Evolutionary conservation across 164 flowering plant species (phyloP).

Genomic region (Magnolia officinalis): DNA sequence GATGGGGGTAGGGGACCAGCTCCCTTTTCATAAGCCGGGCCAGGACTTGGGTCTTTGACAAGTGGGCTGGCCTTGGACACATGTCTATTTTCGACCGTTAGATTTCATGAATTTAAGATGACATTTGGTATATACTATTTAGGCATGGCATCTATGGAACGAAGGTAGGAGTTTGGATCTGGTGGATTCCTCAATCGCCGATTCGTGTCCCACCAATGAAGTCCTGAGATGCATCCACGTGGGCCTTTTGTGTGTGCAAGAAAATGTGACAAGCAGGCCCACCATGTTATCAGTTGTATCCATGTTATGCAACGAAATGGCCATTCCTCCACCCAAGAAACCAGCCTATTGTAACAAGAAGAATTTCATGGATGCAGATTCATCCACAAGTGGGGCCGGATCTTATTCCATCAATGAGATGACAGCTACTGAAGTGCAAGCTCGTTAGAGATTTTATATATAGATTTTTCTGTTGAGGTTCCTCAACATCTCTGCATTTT

Average conservation of each 20-base stretch:
- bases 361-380: not conserved
- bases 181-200: conserved; percentile 17
- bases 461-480: too few species aligned
- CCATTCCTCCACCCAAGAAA: conserved; percentile 23
- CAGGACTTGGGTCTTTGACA: too few species aligned
- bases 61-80: too few species aligned
- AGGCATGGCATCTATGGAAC: conserved; percentile 32
- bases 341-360: conserved; percentile 26
- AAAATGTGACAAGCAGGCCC: conserved; percentile 26
- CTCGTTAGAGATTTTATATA: not conserved
- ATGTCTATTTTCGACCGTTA: too few species aligned
- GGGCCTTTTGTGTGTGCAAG: conserved; percentile 34
- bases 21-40: too few species aligned
- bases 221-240: conserved; percentile 32
- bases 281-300: conserved; percentile 25
- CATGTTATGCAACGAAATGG: conserved; percentile 24
- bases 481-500: too few species aligned
- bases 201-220: conserved; percentile 10
- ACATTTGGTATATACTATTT: not conserved
- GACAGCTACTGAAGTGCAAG: not conserved
- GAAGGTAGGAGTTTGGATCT: conserved; percentile 25
- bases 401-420: not conserved
- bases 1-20: too few species aligned
- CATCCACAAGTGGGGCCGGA: not conserved
- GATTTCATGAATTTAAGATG: too few species aligned